Evolutionary conservation across 2,329 filamentous ascomycete genomes (phyloP).

Genomic region (Diaporthe nobilis): DNA sequence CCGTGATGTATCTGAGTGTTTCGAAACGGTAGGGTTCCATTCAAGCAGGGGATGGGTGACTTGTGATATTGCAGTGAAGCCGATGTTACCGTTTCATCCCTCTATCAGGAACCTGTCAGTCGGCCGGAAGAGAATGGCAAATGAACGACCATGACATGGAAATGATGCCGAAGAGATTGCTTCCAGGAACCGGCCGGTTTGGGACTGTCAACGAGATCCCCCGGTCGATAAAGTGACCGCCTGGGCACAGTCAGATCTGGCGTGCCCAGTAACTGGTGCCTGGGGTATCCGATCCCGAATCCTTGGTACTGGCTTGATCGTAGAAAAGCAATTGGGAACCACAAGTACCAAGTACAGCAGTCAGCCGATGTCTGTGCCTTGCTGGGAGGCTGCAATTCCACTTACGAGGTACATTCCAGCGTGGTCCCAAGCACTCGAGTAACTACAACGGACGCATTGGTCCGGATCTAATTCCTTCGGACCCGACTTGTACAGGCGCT

Average conservation of each 20-base stretch:
- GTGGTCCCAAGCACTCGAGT: background rate
- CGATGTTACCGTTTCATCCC: conserved; percentile 15
- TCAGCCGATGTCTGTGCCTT: background rate
- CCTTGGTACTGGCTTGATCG: background rate
- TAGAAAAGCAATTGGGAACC: background rate
- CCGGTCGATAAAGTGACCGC: background rate
- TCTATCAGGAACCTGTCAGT: background rate
- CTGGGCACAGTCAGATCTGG: background rate
- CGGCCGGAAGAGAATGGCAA: background rate
- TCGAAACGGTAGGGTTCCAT: background rate
- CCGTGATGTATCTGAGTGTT: background rate
- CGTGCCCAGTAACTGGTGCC: background rate
- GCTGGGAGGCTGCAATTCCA: background rate
- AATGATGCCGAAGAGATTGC: background rate
- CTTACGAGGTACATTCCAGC: background rate
- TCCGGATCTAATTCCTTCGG: background rate
- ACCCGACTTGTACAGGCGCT: background rate
- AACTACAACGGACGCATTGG: background rate
- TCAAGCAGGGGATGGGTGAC: background rate
- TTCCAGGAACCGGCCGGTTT: background rate
- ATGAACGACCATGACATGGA: background rate
- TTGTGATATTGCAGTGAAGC: background rate
- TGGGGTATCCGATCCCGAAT: conserved; percentile 1
- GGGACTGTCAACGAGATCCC: conserved; percentile 5
- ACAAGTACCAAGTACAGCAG: background rate